Conservation (phyloP, 495 filamentous ascomycete species). For the Polyplosphaeria fusca region DNA sequence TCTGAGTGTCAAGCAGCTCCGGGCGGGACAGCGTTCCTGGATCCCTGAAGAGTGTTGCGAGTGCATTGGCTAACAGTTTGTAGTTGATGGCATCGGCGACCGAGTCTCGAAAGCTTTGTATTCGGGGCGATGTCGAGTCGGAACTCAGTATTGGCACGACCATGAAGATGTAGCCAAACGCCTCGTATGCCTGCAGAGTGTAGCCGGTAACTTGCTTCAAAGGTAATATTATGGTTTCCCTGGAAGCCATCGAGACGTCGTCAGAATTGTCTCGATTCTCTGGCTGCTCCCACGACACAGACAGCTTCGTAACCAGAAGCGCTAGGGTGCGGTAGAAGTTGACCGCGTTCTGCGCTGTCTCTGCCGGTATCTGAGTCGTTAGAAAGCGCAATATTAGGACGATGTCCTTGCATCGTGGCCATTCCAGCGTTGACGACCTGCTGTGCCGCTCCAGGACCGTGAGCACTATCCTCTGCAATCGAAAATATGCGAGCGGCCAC, state of each 20-base stretch:
- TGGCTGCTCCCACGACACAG: constrained; percentile 7
- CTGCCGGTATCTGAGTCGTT: constrained; percentile 26
- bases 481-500: constrained; percentile 40
- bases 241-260: constrained; percentile 16
- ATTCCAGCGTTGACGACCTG: not conserved
- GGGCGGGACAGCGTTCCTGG: constrained; percentile 23
- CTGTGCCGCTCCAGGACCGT: constrained; percentile 28
- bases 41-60: constrained; percentile 43
- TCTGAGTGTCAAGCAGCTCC: constrained; percentile 36
- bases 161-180: constrained; percentile 56
- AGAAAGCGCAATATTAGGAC: constrained; percentile 24
- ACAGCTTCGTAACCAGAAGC: constrained; percentile 13
- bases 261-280: constrained; percentile 7
- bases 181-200: constrained; percentile 54
- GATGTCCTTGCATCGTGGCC: constrained; percentile 7
- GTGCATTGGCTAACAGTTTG: constrained; percentile 51
- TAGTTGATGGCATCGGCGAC: constrained; percentile 54
- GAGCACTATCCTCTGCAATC: constrained; percentile 35
- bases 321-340: constrained; percentile 40
- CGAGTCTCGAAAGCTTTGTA: constrained; percentile 40
- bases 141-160: constrained; percentile 45
- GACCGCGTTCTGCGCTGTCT: constrained; percentile 32
- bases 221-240: constrained; percentile 48
- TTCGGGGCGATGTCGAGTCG: constrained; percentile 40
- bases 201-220: constrained; percentile 47